Percentiles rank a stretch among this genome's conserved stretches.
These are phyloP conservation scores for Rosa lucieae DNA, from an alignment of 306 rosid species.

Conservation along the genomic window DNA sequence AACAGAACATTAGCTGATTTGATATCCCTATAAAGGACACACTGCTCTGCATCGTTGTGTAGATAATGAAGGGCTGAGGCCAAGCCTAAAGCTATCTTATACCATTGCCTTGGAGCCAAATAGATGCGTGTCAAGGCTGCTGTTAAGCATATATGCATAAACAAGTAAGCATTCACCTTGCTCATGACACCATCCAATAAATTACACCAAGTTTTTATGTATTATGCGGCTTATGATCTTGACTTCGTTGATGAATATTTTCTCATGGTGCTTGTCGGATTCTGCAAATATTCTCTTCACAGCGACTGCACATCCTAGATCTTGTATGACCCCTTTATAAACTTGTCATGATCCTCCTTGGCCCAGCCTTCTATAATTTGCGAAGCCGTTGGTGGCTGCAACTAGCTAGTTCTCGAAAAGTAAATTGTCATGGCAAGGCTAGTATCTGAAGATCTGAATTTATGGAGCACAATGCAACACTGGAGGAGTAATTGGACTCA, in stretches of 20 bases:
- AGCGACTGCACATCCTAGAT: background rate
- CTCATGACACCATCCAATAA: constrained; percentile 14
- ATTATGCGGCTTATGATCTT: constrained; percentile 15
- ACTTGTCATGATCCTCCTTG: background rate
- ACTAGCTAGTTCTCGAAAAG: no score
- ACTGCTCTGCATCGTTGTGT: constrained; percentile 35
- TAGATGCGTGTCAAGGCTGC: constrained; percentile 3
- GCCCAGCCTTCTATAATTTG: no score
- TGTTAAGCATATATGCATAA: constrained; percentile 25
- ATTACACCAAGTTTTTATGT: constrained; percentile 3
- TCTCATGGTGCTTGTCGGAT: background rate
- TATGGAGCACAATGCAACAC: no score
- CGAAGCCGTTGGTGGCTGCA: no score
- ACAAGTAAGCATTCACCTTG: constrained; percentile 40
- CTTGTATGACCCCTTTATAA: background rate
- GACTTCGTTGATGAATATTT: background rate
- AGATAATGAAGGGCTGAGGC: constrained; percentile 23
- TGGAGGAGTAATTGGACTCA: no score
- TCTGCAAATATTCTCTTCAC: background rate
- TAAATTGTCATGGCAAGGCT: no score
- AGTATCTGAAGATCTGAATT: no score
- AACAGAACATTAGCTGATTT: constrained; percentile 53
- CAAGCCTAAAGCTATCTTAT: constrained; percentile 12
- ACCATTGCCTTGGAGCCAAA: background rate
- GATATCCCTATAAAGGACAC: constrained; percentile 61